Evolutionary conservation across 192 early-diverging fungal genomes (phyloP).

Genomic region (Neocallimastix lanati): DNA sequence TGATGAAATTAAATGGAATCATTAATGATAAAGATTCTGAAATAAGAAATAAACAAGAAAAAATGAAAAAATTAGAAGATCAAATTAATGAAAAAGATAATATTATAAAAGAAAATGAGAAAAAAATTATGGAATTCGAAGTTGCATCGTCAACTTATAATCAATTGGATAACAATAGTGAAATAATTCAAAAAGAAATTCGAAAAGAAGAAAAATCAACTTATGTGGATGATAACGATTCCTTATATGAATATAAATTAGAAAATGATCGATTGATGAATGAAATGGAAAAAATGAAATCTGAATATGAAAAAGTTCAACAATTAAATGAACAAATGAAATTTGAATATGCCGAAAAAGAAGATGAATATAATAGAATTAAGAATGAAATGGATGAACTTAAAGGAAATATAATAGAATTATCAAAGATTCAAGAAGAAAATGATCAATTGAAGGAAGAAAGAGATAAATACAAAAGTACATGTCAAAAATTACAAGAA

Average conservation of each 20-base stretch:
- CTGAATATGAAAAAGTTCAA: not conserved
- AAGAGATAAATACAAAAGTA: not conserved
- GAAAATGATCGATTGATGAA: not conserved
- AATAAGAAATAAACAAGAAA: not conserved
- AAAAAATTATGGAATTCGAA: not conserved
- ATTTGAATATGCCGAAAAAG: not conserved
- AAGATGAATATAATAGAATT: not conserved
- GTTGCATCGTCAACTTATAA: not conserved
- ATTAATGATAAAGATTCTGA: not conserved
- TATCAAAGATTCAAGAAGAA: not conserved
- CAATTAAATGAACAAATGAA: not conserved
- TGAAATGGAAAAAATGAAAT: not conserved
- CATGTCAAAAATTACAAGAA: not conserved
- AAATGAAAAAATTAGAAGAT: not conserved
- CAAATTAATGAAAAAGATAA: not conserved
- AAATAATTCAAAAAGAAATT: not conserved
- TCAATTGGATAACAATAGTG: not conserved
- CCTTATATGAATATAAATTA: not conserved
- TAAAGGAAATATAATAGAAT: not conserved
- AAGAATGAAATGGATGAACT: not conserved
- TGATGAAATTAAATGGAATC: not conserved
- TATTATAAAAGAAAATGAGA: not conserved
- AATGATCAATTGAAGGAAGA: not conserved
- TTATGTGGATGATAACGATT: not conserved
- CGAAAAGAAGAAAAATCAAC: not conserved